A percentile compares a stretch with the other conserved stretches of the same genome.
phyloP scores from a whole-genome alignment of 768 basidiomycete genomes.

The Collybia mongolica region DNA sequence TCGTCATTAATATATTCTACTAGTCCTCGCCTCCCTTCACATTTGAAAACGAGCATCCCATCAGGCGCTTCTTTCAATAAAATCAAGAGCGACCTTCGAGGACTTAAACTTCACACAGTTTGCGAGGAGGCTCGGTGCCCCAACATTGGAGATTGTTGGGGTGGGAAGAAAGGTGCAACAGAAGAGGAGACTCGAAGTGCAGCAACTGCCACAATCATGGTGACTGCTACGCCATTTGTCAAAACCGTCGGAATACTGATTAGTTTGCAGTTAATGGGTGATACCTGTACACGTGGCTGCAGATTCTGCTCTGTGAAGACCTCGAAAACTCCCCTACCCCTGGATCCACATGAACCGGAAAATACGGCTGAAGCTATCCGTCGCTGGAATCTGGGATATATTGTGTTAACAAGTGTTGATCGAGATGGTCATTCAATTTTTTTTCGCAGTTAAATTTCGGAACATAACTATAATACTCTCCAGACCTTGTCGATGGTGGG shows the following conservation, averaged over 20 bases:
- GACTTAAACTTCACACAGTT: slow-evolving; percentile 90
- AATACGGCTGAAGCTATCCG: slow-evolving; percentile 98
- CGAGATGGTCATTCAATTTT: slow-evolving; percentile 70
- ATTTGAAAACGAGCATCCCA: slow-evolving; percentile 90
- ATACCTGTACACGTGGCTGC: slow-evolving; percentile 97
- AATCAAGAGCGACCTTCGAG: slow-evolving; percentile 94
- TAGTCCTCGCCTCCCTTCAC: slow-evolving; percentile 84
- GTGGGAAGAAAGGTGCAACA: slow-evolving; percentile 68
- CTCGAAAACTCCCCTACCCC: slow-evolving; percentile 78
- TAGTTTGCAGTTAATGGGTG: slow-evolving; percentile 85
- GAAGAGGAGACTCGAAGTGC: slow-evolving; percentile 73
- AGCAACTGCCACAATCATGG: slow-evolving; percentile 99
- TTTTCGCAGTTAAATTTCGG: not conserved
- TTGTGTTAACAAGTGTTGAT: slow-evolving; percentile 95
- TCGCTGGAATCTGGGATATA: slow-evolving; percentile 97
- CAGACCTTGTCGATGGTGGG: slow-evolving; percentile 92
- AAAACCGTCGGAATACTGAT: slow-evolving; percentile 5
- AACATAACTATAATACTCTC: slow-evolving; percentile 1
- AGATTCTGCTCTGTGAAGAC: slow-evolving; percentile 98
- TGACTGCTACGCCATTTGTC: slow-evolving; percentile 26
- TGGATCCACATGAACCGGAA: slow-evolving; percentile 97
- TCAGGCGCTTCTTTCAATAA: slow-evolving; percentile 84
- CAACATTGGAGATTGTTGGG: slow-evolving; percentile 99
- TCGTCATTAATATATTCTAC: not conserved
- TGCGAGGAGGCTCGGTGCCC: slow-evolving; percentile 99